A percentile compares a stretch with the other conserved stretches of the same genome.
Conservation (phyloP, 768 basidiomycete genomes). For the Mycena venus region DNA sequence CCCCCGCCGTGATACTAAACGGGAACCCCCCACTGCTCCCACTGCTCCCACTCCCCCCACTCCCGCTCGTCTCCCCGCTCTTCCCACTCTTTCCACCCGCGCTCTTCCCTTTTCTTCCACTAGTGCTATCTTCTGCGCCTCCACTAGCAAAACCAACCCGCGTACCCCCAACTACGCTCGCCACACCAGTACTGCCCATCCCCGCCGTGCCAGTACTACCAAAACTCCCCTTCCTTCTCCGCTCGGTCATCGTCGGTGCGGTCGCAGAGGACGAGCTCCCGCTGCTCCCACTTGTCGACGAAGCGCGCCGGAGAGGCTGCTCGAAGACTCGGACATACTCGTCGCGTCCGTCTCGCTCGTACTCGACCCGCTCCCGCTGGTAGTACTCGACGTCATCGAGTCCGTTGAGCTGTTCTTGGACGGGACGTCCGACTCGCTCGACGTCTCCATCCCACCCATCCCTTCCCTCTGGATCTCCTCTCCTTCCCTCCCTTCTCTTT, state of each 20-base stretch:
- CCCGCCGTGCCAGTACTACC: no score
- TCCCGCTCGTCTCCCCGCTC: background rate
- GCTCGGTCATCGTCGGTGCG: no score
- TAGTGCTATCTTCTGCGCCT: no score
- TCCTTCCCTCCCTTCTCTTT: background rate
- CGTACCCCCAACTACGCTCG: no score
- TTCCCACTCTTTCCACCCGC: background rate
- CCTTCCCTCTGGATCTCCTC: background rate
- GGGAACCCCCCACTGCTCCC: slow-evolving; percentile 65
- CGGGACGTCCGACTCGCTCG: background rate
- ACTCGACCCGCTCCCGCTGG: background rate
- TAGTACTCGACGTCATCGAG: background rate
- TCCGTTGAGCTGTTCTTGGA: slow-evolving; percentile 14
- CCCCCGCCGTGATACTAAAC: slow-evolving; percentile 94
- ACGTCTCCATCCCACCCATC: background rate
- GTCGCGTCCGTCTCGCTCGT: background rate
- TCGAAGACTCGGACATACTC: background rate
- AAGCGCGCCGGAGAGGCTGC: no score
- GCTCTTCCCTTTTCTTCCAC: no score
- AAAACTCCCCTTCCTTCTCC: no score
- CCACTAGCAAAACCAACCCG: no score
- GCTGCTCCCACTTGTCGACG: background rate
- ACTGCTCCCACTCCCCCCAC: background rate
- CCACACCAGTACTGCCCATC: no score
- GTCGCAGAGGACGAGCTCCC: no score